These are phyloP conservation scores for Ascocoryne sarcoides DNA, from an alignment of 2,329 filamentous ascomycete genomes.

Conservation along the genomic window DNA sequence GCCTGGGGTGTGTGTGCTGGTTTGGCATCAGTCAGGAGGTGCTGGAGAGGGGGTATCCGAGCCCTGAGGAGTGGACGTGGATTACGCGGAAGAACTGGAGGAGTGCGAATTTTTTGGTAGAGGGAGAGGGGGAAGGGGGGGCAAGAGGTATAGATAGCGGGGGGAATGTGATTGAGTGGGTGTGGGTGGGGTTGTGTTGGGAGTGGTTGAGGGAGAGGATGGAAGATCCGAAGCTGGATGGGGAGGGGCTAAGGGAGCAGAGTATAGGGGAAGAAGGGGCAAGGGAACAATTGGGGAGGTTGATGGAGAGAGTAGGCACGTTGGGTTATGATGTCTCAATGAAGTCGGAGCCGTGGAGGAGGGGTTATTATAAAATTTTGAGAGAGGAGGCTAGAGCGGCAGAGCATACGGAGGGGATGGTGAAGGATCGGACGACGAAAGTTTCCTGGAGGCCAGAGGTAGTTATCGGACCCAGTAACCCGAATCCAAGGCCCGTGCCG, in stretches of 20 bases:
- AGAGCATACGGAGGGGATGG: slow-evolving; percentile 74
- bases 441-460: slow-evolving; percentile 63
- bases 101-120: slow-evolving; percentile 33
- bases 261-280: slow-evolving; percentile 44
- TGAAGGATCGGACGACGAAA: slow-evolving; percentile 57
- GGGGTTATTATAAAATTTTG: slow-evolving; percentile 76
- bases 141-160: slow-evolving; percentile 18
- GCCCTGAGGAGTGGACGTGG: slow-evolving; percentile 73
- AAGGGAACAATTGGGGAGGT: too few species aligned
- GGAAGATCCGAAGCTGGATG: slow-evolving; percentile 62
- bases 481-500: slow-evolving; percentile 64
- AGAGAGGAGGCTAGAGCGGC: slow-evolving; percentile 69
- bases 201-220: slow-evolving; percentile 53
- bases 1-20: slow-evolving; percentile 48
- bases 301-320: slow-evolving; percentile 45
- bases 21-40: slow-evolving; percentile 64
- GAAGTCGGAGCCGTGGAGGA: slow-evolving; percentile 76
- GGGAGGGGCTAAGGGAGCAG: slow-evolving; percentile 44
- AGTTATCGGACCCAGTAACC: slow-evolving; percentile 77
- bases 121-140: slow-evolving; percentile 12
- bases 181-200: slow-evolving; percentile 51
- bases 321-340: slow-evolving; percentile 30
- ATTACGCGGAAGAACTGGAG: slow-evolving; percentile 60
- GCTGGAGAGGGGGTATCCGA: slow-evolving; percentile 68
- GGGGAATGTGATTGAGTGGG: slow-evolving; percentile 41